These are phyloP conservation scores for Potentilla sterilis DNA, from an alignment of 306 rosid species.

Conservation along the genomic window DNA sequence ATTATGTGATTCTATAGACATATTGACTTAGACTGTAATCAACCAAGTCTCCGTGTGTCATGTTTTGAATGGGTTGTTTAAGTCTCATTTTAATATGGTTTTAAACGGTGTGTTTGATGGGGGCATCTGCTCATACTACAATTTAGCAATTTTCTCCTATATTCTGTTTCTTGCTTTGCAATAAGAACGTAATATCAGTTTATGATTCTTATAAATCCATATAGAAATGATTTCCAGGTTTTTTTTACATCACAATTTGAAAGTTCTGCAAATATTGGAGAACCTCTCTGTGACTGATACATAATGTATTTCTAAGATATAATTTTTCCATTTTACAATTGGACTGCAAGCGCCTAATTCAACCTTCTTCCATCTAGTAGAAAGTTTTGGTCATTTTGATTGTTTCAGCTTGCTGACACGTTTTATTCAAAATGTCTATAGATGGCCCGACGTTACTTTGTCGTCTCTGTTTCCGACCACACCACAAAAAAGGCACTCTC, in stretches of 20 bases:
- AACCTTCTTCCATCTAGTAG: background rate
- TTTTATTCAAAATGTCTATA: background rate
- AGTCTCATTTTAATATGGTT: background rate
- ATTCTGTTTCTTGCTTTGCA: background rate
- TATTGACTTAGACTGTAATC: background rate
- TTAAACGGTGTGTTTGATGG: background rate
- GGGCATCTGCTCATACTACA: background rate
- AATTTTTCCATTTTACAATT: background rate
- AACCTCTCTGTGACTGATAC: too few species aligned
- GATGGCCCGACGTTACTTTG: background rate
- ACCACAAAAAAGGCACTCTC: background rate
- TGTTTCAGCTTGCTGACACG: background rate
- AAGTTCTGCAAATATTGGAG: too few species aligned
- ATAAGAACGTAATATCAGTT: background rate
- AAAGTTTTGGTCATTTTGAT: background rate
- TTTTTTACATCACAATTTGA: too few species aligned
- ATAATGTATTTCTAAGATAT: background rate
- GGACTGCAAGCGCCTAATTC: background rate
- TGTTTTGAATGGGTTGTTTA: background rate
- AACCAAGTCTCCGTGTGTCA: background rate
- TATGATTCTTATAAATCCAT: background rate
- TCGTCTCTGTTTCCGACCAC: background rate
- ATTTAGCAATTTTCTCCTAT: background rate
- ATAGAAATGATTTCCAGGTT: background rate
- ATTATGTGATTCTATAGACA: background rate